Evolutionary conservation across 129 eudicot genomes (phyloP), one percentile per base, ranked within the genome.

Genomic region (Calendula officinalis): DNA sequence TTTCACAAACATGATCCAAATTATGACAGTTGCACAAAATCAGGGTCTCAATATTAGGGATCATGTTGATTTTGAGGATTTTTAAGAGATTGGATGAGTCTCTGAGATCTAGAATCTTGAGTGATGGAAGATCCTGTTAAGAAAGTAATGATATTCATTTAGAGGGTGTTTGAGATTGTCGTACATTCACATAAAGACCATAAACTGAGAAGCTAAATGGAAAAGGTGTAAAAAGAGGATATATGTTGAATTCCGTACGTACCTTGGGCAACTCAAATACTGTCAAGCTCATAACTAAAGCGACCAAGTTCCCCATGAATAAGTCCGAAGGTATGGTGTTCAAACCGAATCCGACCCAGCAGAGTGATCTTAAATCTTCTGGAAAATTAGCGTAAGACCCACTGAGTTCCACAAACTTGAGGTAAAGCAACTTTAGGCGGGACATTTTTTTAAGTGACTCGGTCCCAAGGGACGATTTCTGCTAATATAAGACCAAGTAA

Each of bases 361-460:
- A 75, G 43, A 68, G 48, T 75, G 75, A 75, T 75, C 62, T 75
- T 34, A 75, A 43, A 17, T 67, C 54, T 75, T 61, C 66, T 40
- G 79, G 60, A 50, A 61, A 66, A 11, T 60, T 55, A 2, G 37
- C 66, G 39, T 48, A 67, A 43, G 68, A 48, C 4, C 79, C 79
- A 12, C 10, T n/a, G 35, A 74, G 10, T 56, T 43, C 56, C 9
- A 74, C 60, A 8, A 49, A 57, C 34, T 59, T 74, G 39, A 67
- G 68, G 34, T 66, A 61, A 7, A 74, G 74, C 56, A 74, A 40
- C 60, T 61, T 67, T 17, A 74, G 63, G 6, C 47, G 8, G 12
- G 3, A 8, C 47, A 42, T 42, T 0, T 42, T 42, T 42, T 43
- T 11, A 9, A 12, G 47, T 42, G 47, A 42, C 47, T 42, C 11